phyloP scores from a whole-genome alignment of 1,139 yeast species.

The Geotrichum citri-aurantii region DNA sequence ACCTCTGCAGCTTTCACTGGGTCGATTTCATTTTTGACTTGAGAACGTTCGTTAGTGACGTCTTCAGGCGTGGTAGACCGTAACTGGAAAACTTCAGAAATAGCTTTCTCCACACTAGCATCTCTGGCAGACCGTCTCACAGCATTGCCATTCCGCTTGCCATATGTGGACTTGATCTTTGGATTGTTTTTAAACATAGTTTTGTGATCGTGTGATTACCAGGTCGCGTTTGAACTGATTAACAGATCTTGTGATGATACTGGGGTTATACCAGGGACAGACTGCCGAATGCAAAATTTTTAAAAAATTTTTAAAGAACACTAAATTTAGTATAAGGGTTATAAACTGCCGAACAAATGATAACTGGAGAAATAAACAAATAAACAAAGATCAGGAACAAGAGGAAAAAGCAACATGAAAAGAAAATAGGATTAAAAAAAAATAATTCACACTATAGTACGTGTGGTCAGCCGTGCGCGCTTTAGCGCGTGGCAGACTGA shows the following conservation, averaged over 20 bases:
- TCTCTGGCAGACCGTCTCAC: slow-evolving; percentile 9
- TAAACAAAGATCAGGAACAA: background rate
- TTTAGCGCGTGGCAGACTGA: background rate
- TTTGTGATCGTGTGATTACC: background rate
- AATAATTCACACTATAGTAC: background rate
- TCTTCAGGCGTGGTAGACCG: background rate
- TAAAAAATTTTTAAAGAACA: too few relatives aligned
- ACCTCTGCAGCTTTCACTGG: background rate
- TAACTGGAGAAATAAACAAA: background rate
- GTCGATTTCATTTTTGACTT: background rate
- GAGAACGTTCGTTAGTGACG: background rate
- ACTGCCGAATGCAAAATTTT: background rate
- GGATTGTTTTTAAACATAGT: background rate
- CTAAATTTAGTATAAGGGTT: background rate
- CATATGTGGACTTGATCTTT: slow-evolving; percentile 10
- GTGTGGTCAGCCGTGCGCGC: background rate
- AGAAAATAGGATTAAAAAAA: background rate
- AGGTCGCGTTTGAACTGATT: background rate
- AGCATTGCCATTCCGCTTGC: slow-evolving; percentile 10
- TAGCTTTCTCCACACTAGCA: background rate
- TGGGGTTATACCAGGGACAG: too few relatives aligned
- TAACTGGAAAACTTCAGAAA: background rate
- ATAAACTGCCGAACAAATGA: background rate
- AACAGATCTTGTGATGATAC: background rate
- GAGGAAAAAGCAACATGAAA: background rate